phyloP scores from a whole-genome alignment of 1,139 yeast species.

The Debaryomycetaceae sp. region DNA sequence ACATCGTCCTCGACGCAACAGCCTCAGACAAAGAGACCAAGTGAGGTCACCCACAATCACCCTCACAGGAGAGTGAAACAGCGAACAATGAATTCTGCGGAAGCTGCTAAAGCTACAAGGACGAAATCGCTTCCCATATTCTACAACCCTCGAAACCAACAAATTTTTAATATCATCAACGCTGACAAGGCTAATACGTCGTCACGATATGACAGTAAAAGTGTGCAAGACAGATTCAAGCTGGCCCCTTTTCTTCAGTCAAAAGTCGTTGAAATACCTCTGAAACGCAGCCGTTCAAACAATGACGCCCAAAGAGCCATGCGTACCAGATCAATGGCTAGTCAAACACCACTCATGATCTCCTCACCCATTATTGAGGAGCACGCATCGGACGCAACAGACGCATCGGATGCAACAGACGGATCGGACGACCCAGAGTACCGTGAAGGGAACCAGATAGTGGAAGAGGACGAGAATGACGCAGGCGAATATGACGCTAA shows the following conservation, averaged over 20 bases:
- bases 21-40: constrained; percentile 7
- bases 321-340: constrained; percentile 44
- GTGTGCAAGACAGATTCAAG: constrained; percentile 44
- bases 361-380: constrained; percentile 45
- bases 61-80: constrained; percentile 8
- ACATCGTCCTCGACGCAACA: neutral
- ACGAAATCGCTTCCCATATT: constrained; percentile 63
- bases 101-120: constrained; percentile 54
- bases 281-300: constrained; percentile 14
- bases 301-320: constrained; percentile 39
- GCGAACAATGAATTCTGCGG: constrained; percentile 13
- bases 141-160: constrained; percentile 39
- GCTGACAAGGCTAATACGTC: constrained; percentile 41
- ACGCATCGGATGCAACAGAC: constrained; percentile 30
- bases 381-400: constrained; percentile 21
- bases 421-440: constrained; percentile 30
- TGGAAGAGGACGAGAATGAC: constrained; percentile 16
- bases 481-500: constrained; percentile 19
- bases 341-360: constrained; percentile 24
- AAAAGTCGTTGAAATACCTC: constrained; percentile 36
- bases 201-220: constrained; percentile 39
- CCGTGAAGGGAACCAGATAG: constrained; percentile 21
- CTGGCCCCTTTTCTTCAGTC: constrained; percentile 48
- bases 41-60: constrained; percentile 4
- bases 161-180: constrained; percentile 39